phyloP scores from a whole-genome alignment of 2,329 filamentous ascomycete genomes.

The Ascochyta fabae region DNA sequence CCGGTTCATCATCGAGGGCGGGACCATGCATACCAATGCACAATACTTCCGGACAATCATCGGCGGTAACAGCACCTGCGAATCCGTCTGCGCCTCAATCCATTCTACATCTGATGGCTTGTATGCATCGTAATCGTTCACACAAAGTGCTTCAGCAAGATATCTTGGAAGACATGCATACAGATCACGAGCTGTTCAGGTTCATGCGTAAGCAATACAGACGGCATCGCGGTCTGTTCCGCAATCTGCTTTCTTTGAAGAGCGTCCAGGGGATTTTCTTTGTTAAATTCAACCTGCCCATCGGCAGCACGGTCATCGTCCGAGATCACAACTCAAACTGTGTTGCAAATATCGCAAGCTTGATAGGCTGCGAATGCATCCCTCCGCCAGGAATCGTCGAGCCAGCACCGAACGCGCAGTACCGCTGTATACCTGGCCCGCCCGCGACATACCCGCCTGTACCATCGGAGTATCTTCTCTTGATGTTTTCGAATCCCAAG shows the following conservation, averaged over 20 bases:
- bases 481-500: slow-evolving; percentile 24
- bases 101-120: slow-evolving; percentile 26
- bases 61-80: not conserved
- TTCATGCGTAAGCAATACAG: slow-evolving; percentile 25
- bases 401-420: slow-evolving; percentile 30
- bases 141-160: slow-evolving; percentile 29
- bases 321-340: slow-evolving; percentile 27
- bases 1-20: slow-evolving; percentile 13
- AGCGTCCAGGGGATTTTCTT: slow-evolving; percentile 30
- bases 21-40: slow-evolving; percentile 3
- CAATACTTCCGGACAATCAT: not conserved
- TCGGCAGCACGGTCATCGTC: slow-evolving; percentile 31
- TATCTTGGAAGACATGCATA: slow-evolving; percentile 17
- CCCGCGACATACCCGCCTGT: slow-evolving; percentile 29
- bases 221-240: slow-evolving; percentile 16
- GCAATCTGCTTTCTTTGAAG: slow-evolving; percentile 19
- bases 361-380: slow-evolving; percentile 28
- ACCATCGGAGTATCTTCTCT: slow-evolving; percentile 26
- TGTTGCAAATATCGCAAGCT: not conserved
- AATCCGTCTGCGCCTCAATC: not conserved
- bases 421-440: slow-evolving; percentile 30
- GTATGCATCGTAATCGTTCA: slow-evolving; percentile 21
- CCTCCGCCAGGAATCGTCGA: slow-evolving; percentile 30
- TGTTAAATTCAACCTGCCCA: slow-evolving; percentile 26
- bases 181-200: slow-evolving; percentile 26